Percentiles rank a stretch among this genome's conserved stretches.
Conservation (phyloP, 1,284 basidiomycete genomes). For the Apiotrichum sp. region DNA sequence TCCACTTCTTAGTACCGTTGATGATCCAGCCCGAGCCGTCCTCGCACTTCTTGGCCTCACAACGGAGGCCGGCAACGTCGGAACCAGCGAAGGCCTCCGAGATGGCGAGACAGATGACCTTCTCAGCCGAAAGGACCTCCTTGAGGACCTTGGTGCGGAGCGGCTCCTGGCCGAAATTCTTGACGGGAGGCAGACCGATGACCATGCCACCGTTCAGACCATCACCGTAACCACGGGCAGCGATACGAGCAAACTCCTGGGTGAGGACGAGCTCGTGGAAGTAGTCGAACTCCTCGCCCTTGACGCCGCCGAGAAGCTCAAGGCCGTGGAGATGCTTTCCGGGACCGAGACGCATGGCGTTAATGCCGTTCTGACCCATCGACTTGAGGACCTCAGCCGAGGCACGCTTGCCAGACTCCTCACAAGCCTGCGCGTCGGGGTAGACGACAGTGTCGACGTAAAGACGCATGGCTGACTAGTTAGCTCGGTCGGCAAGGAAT, state of each 20-base stretch:
- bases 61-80: slow-evolving; percentile 77
- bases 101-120: slow-evolving; percentile 77
- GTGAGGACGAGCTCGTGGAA: slow-evolving; percentile 68
- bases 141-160: slow-evolving; percentile 60
- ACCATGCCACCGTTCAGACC: slow-evolving; percentile 69
- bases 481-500: not conserved
- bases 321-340: slow-evolving; percentile 73
- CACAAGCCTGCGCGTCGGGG: slow-evolving; percentile 57
- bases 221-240: slow-evolving; percentile 78
- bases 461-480: slow-evolving; percentile 48
- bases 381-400: slow-evolving; percentile 43
- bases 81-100: slow-evolving; percentile 85
- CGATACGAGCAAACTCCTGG: slow-evolving; percentile 74
- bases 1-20: slow-evolving; percentile 88
- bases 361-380: slow-evolving; percentile 60
- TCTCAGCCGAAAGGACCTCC: slow-evolving; percentile 62
- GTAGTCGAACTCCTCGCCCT: slow-evolving; percentile 82
- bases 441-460: slow-evolving; percentile 54
- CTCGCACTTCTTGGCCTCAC: slow-evolving; percentile 71
- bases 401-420: slow-evolving; percentile 68
- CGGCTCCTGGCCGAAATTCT: slow-evolving; percentile 54
- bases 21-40: slow-evolving; percentile 71
- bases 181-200: slow-evolving; percentile 61
- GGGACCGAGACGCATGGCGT: slow-evolving; percentile 84
- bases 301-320: slow-evolving; percentile 77